Base-by-base conservation (phyloP, 371 early-diverging fungal genomes). In the Mucor velutinosus region DNA sequence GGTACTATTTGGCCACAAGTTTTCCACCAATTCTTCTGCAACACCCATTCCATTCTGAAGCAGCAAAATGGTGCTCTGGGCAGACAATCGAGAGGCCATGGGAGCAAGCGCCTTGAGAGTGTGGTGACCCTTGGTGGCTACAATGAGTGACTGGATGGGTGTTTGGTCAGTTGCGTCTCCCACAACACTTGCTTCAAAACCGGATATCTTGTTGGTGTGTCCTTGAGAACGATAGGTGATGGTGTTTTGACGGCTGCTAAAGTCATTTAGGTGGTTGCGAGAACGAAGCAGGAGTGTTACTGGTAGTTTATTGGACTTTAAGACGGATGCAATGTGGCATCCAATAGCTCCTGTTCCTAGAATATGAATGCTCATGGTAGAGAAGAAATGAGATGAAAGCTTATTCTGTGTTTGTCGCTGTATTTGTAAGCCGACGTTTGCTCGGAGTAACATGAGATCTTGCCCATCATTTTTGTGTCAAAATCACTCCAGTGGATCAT, bases 1-100 rank as follows among this genome's bases (percentile, higher is more conserved):
- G 4, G 57, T 21, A 3, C 30, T 57, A 41, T 39, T 64, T 49
- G 37, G 71, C 74, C 82, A 85, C 21, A 81, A 33, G 25, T 63
- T 70, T 3, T 71, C 67, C 41, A 76, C 65, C 12, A 89, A 56
- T 43, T 86, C 84, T 23, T 90, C 88, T n/a, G 74, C 73, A 3
- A 77, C 70, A 23, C 90, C 90, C 88, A 89, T 85, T 7, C 90
- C 90, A 58, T 90, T 90, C 63, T 88, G 88, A 51, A 90, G 47
- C 58, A 90, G 67, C 8, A 88, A 63, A 3, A 89, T 76, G 0
- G 81, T 76, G 8, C 83, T 84, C 11, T 73, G 55, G 6, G 73
- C 15, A n/a, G 65, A 66, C n/a, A 89, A 60, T 2, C 83, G 73
- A 2, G 69, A 56, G 17, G 65, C 67, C 14, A 89, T 60, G 7